Evolutionary conservation across 495 filamentous ascomycete genomes (phyloP), one percentile per base, ranked within the genome.

Genomic region (Penicillium nucicola): DNA sequence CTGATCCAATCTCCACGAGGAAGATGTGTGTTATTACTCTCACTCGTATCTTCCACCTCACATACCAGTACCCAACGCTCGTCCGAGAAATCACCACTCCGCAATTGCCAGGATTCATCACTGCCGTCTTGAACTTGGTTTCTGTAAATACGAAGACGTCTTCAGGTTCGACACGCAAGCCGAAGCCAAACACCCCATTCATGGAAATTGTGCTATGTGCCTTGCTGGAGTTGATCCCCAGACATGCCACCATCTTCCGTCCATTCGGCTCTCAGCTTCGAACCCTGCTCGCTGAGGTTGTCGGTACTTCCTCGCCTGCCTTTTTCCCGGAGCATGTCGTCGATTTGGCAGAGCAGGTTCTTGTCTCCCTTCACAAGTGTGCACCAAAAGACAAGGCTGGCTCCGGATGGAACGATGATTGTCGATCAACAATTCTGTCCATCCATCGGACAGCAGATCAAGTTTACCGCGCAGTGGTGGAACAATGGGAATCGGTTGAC

Each of bases 51-150:
- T 95, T 89, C 75, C 76, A 83, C 45, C 76, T 92, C 18, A 86
- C 88, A 47, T 89, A 90, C 56, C 82, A 83, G 42, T 87, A 90
- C 69, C 87, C 84, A 33, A 90, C 87, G 14, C 75, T 95, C 18
- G 76, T 92, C n/a, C 77, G 90, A 56, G 90, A 96, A 62, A 87
- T 95, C 53, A 90, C 88, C 2, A 95, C 90, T 3, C 91, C 91
- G 9, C 86, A 82, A 14, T 74, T 97, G 12, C 83, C 88, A 13
- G 71, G 76, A 5, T 95, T 90, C 55, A 77, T 89, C 44, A 83
- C 82, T 9, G 76, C 84, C 6, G 90, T 87, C 45, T 67, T 95
- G 17, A 84, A 86, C 60, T 69, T 89, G 19, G 68, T 88, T 43
- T 82, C 81, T 32, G 68, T 60, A 30, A 31, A 55, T 12, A 52